Percentiles rank a stretch among this genome's conserved stretches.
Conservation (phyloP, 148 eudicot species). For the Vaccinium macrocarpon region DNA sequence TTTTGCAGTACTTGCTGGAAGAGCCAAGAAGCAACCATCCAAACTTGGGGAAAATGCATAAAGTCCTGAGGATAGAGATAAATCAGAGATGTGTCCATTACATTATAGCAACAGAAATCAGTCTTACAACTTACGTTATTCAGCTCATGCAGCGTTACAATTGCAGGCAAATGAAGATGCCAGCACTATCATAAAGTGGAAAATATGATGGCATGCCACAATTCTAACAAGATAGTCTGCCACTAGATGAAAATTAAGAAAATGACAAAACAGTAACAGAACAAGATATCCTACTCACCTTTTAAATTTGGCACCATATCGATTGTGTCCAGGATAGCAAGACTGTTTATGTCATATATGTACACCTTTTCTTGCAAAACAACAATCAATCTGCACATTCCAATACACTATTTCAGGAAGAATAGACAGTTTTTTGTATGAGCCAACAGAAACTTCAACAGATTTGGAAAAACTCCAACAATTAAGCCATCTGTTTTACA, state of each 20-base stretch:
- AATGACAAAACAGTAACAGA: neutral
- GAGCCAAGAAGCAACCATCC: constrained; percentile 87
- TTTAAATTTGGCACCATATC: constrained; percentile 83
- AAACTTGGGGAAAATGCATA: constrained; percentile 78
- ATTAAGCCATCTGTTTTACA: neutral
- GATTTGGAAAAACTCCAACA: neutral
- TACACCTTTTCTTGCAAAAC: constrained; percentile 73
- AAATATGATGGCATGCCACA: neutral
- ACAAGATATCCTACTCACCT: constrained; percentile 43
- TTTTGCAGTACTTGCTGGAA: constrained; percentile 76
- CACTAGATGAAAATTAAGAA: neutral
- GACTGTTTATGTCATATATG: constrained; percentile 70
- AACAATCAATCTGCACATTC: constrained; percentile 70
- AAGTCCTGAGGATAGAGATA: constrained; percentile 48
- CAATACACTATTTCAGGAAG: neutral
- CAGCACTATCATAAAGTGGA: neutral
- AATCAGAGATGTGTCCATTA: neutral
- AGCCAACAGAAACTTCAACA: neutral
- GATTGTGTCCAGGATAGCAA: constrained; percentile 62
- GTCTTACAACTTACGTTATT: neutral
- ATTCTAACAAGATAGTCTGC: neutral
- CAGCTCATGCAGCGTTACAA: neutral
- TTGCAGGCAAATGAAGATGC: constrained; percentile 7
- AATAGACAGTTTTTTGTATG: neutral
- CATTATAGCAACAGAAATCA: constrained; percentile 2